Conservation (phyloP, 148 eudicot species). For the Rhododendron molle region DNA sequence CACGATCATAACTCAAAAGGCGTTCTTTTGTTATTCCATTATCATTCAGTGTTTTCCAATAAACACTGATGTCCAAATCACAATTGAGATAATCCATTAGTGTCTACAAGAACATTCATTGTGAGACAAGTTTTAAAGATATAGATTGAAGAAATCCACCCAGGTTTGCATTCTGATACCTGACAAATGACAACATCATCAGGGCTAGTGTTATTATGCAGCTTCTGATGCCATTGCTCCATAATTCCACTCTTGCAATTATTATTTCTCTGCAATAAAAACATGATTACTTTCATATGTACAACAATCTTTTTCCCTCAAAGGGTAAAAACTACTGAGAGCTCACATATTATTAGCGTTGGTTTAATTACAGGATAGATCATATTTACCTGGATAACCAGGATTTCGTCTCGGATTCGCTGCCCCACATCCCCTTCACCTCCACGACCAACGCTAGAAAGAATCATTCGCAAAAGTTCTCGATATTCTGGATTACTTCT, state of each 20-base stretch:
- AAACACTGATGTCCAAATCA: slow-evolving; percentile 78
- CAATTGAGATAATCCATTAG: slow-evolving; percentile 71
- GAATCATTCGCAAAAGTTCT: slow-evolving; percentile 76
- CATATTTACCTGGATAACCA: slow-evolving; percentile 75
- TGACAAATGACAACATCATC: slow-evolving; percentile 97
- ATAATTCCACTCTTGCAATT: slow-evolving; percentile 93
- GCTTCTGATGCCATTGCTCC: slow-evolving; percentile 99
- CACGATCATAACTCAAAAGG: slow-evolving; percentile 96
- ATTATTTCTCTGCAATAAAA: slow-evolving; percentile 71
- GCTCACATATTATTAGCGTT: neutral
- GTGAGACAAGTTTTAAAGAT: neutral
- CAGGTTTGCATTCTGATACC: slow-evolving; percentile 36
- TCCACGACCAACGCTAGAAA: slow-evolving; percentile 97
- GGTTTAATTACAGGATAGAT: neutral
- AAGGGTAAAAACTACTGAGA: neutral
- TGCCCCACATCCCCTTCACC: slow-evolving; percentile 99
- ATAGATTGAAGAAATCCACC: neutral
- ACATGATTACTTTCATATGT: neutral
- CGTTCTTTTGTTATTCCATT: slow-evolving; percentile 98
- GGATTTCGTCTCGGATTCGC: slow-evolving; percentile 93
- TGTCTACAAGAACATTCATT: slow-evolving; percentile 52
- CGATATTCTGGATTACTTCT: slow-evolving; percentile 57
- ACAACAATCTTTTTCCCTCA: neutral
- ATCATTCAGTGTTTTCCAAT: slow-evolving; percentile 89
- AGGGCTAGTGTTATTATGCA: slow-evolving; percentile 98